Conservation (phyloP, 257 asterid genomes). For the Solanum neorickii region DNA sequence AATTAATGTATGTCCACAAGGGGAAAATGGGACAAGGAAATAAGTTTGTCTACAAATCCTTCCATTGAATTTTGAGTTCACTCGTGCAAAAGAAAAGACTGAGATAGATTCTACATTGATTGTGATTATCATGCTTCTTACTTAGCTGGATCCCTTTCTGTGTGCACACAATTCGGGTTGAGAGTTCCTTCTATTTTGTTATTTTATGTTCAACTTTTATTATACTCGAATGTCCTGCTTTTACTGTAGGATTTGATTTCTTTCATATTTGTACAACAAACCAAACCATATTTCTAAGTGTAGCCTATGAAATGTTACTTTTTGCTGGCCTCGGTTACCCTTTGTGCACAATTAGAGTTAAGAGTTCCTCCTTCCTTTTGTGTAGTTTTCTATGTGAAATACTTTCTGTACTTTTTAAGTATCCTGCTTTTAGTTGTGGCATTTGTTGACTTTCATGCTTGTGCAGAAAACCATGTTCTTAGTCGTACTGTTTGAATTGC, state of each 20-base stretch:
- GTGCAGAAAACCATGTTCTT: not conserved
- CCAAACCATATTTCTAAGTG: not conserved
- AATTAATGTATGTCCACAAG: not conserved
- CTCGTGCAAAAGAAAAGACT: not conserved
- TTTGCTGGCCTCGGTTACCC: not conserved
- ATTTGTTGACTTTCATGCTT: not conserved
- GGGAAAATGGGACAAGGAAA: not conserved
- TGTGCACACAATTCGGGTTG: not conserved
- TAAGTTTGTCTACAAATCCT: not conserved
- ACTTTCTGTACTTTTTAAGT: not conserved
- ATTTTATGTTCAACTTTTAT: not conserved
- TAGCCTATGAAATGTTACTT: not conserved
- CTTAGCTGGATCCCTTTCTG: not conserved
- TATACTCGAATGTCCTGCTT: not conserved
- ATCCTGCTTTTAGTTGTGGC: not conserved
- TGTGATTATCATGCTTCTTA: not conserved
- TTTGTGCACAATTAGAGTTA: not conserved
- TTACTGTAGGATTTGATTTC: not conserved
- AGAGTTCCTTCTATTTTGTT: not conserved
- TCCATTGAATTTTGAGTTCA: not conserved
- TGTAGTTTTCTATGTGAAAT: not conserved
- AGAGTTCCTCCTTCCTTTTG: not conserved
- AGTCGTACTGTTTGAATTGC: not conserved
- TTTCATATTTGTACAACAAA: not conserved
- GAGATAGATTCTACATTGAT: not conserved